Conservation (phyloP, 441 rosid species). For the Breynia disticha region DNA sequence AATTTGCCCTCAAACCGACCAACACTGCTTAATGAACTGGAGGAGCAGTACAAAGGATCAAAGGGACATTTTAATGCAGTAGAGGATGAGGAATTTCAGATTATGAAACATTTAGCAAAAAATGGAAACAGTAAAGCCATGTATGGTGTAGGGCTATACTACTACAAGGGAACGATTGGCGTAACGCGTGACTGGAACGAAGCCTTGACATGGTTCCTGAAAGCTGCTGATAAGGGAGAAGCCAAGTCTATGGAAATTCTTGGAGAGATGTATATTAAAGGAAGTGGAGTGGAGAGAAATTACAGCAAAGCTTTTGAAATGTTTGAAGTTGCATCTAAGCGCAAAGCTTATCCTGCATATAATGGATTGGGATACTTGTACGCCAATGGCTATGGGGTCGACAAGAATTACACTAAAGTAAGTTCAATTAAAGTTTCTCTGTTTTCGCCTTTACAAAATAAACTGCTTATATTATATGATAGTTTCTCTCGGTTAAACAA, state of each 20-base stretch:
- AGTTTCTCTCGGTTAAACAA: too few relatives aligned
- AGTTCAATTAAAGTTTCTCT: background rate
- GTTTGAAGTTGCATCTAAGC: conserved; percentile 4
- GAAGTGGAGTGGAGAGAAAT: conserved; percentile 7
- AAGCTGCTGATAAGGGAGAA: conserved; percentile 7
- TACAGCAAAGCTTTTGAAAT: conserved; percentile 4
- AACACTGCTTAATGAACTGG: background rate
- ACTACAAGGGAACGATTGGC: conserved; percentile 5
- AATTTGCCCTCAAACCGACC: conserved; percentile 1
- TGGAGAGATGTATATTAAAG: conserved; percentile 6
- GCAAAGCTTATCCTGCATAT: conserved; percentile 4
- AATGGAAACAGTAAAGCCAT: conserved; percentile 3
- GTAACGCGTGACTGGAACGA: conserved; percentile 3
- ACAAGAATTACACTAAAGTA: conserved; percentile 6
- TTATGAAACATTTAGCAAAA: conserved; percentile 2
- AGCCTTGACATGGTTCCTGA: background rate
- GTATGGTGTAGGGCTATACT: conserved; percentile 1
- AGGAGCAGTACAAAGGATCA: background rate
- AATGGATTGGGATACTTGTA: conserved; percentile 8
- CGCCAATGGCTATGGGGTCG: conserved; percentile 6
- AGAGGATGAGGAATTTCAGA: conserved; percentile 6
- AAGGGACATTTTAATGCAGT: background rate
- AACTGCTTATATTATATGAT: too few relatives aligned
- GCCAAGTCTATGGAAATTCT: conserved; percentile 6
- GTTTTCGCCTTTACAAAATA: conserved; percentile 6